These are phyloP conservation scores for Chlorociboria aeruginascens DNA, from an alignment of 495 filamentous ascomycete species.

Conservation along the genomic window DNA sequence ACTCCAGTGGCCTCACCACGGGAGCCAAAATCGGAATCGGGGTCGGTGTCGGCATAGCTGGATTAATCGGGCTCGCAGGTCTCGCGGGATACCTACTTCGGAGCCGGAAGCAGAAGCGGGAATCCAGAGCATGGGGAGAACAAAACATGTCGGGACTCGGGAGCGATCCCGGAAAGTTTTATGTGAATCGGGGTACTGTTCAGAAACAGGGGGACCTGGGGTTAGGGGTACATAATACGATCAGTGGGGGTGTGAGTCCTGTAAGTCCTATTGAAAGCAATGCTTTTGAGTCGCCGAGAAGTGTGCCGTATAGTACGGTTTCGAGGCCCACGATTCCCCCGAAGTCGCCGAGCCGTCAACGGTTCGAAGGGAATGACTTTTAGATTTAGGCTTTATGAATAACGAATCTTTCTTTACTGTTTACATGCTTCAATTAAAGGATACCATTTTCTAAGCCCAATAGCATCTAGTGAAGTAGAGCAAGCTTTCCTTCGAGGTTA, in stretches of 20 bases:
- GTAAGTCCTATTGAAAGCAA: too few species aligned
- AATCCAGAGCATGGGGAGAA: not conserved
- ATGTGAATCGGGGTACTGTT: not conserved
- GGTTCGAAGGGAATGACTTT: too few species aligned
- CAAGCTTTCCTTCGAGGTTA: too few species aligned
- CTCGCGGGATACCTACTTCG: not conserved
- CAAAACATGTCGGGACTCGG: not conserved
- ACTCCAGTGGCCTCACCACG: not conserved
- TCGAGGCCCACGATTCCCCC: too few species aligned
- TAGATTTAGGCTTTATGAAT: too few species aligned
- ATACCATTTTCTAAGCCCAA: too few species aligned
- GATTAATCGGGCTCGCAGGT: not conserved
- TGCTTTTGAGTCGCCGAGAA: too few species aligned
- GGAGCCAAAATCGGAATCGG: not conserved
- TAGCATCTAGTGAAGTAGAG: too few species aligned
- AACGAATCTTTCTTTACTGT: too few species aligned
- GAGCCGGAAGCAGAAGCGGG: not conserved
- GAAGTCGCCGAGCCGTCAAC: too few species aligned
- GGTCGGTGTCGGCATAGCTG: not conserved
- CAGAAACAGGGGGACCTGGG: not conserved
- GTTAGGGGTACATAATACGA: not conserved
- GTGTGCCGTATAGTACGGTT: too few species aligned
- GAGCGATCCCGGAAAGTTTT: not conserved
- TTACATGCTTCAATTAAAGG: too few species aligned
- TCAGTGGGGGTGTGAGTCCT: not conserved